A percentile compares a stretch with the other conserved stretches of the same genome.
phyloP scores from a whole-genome alignment of 2,329 filamentous ascomycete genomes.

The Lachnellula cervina region DNA sequence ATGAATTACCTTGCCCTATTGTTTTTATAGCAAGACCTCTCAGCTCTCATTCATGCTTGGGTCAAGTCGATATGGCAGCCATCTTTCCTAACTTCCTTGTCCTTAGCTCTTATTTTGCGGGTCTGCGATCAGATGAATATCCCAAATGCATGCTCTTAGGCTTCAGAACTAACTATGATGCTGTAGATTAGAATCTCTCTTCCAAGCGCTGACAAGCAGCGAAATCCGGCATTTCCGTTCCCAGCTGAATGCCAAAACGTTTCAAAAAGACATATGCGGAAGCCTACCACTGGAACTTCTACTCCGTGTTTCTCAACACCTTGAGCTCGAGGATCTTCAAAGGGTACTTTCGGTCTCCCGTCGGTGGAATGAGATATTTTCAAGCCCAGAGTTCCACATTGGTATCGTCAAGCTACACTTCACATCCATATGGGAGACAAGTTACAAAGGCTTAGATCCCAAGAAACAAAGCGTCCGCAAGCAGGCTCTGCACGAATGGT shows the following conservation, averaged over 20 bases:
- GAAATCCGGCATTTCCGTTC: conserved; percentile 16
- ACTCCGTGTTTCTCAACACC: conserved; percentile 11
- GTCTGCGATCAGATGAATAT: no score
- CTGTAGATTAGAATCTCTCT: conserved; percentile 17
- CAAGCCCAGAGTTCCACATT: conserved; percentile 12
- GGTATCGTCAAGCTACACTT: conserved; percentile 6
- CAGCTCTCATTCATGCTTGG: no score
- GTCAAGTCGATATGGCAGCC: no score
- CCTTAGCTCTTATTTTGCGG: no score
- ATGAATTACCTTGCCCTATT: no score
- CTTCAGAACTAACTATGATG: neutral
- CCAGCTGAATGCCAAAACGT: conserved; percentile 11
- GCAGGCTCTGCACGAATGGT: neutral
- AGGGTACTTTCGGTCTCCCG: conserved; percentile 19
- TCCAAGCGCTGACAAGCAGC: conserved; percentile 7
- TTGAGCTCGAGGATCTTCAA: conserved; percentile 24
- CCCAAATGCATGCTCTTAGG: neutral
- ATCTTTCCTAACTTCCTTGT: no score
- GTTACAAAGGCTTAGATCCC: neutral
- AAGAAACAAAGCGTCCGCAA: neutral
- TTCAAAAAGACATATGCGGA: conserved; percentile 12
- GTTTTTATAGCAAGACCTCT: no score
- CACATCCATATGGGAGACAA: neutral
- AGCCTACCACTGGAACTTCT: conserved; percentile 22
- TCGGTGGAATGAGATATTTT: conserved; percentile 21